Evolutionary conservation across 2,329 filamentous ascomycete species (phyloP), one percentile per base, ranked within the genome.

Genomic region (Tolypocladium paradoxum): DNA sequence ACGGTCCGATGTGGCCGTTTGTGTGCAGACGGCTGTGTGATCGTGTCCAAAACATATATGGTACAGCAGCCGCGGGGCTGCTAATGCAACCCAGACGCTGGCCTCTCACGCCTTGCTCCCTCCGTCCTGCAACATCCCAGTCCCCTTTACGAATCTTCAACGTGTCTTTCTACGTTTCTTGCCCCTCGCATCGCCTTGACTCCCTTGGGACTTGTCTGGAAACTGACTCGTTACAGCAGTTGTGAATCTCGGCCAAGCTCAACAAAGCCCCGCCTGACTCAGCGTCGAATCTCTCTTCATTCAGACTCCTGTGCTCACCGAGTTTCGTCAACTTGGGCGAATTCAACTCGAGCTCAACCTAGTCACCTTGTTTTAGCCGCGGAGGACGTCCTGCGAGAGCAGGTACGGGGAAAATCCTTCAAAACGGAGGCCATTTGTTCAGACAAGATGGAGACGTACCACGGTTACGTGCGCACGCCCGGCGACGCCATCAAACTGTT

Each of bases 401-500:
- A 56, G 57, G 54, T 43, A 55, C 57, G 54, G 46, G 35, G 22
- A 51, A 51, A 14, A 49, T 56, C 54, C 53, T 54, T 53, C 57
- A 58, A 53, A 54, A 57, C 60, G 60, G 58, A 60, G 29, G 16
- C 49, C 43, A 50, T 56, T 12, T 57, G 49, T 35, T 50, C 56
- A 53, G 61, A 65, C 60, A 75, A 68, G 64, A 97, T 97, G 92
- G 93, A 99, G 75, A 99, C 93, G 48, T 99, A 97, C 68, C 82
- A 92, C 74, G 93, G 93, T 57, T 87, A 89, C 68, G 91, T 99
- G 65, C 88, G 91, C 72, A 95, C 91, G n/a, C 92, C 93, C 38
- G 86, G 84, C 64, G 93, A 99, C 72, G 93, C 93, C 62, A 96
- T 99, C 73, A 91, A 96, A 67, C 79, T 99, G n/a, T 97, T 99